Evolutionary conservation across 441 rosid genomes (phyloP), one percentile per base, ranked within the genome.

Genomic region (Bocquillonia castaneifolia): DNA sequence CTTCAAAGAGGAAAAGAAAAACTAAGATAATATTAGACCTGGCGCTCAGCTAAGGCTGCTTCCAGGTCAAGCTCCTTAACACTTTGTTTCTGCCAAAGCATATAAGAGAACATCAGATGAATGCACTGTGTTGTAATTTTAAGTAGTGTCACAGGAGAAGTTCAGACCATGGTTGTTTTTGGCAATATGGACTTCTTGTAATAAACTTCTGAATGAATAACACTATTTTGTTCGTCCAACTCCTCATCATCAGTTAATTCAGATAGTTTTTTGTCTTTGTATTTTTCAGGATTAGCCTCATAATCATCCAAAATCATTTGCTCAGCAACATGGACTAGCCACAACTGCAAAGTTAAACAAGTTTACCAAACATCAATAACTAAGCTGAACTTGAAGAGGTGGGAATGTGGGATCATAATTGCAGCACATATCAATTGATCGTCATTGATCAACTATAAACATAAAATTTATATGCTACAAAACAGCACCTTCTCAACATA

Each of bases 271-370:
- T 86, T 84, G 61, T 79, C 92, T 78, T 85, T 63, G 72, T 93
- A 93, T 70, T 93, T 93, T 68, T 85, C 86, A 5, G 98, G 98
- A 82, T 93, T 89, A 37, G 74, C 78, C 76, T 90, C 97, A 71
- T 77, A 76, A 77, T 94, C 97, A 82, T 86, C 96, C 85, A 94
- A 66, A 76, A 94, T 87, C 96, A 90, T 86, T 84, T 92, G 99
- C 82, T 94, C 99, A 68, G 99, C 96, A 32, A 78, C 85, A 78
- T 90, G 92, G 55, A 90, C 78, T 74, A 88, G 94, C 99, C 99
- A 94, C 78, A 94, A 72, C 99, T 94, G 97, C 83, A 78, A 72
- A 69, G 53, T 37, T 26, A 72, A 48, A 76, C 66, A 71, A 71
- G 76, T 23, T 36, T 5, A 15, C 40, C n/a, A 39, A 66, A n/a